Evolutionary conservation across 202 grass and related monocot species (phyloP).

Genomic region (Setaria italica): DNA sequence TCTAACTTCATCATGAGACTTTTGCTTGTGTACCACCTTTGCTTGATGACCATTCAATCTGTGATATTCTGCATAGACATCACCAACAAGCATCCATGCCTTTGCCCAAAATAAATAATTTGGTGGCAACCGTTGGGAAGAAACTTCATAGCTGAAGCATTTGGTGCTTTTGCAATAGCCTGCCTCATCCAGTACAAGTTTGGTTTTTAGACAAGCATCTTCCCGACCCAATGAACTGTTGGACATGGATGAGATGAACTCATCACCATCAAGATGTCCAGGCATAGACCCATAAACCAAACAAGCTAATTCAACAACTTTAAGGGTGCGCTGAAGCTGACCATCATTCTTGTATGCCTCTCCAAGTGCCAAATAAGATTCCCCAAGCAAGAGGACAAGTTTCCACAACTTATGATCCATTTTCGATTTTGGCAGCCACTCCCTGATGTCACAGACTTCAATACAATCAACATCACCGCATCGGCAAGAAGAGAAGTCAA

Average conservation of each 20-base stretch:
- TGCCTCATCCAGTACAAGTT: conserved; percentile 60
- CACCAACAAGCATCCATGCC: conserved; percentile 90
- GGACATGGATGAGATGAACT: conserved; percentile 93
- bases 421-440: conserved; percentile 96
- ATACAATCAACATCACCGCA: conserved; percentile 97
- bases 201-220: conserved; percentile 52
- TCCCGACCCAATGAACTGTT: conserved; percentile 48
- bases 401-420: conserved; percentile 99
- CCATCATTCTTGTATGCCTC: conserved; percentile 88
- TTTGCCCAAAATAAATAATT: conserved; percentile 91
- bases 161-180: conserved; percentile 44
- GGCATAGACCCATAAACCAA: conserved; percentile 97
- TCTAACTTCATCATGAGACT: conserved; percentile 57
- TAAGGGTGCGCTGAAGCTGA: conserved; percentile 78
- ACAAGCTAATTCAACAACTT: conserved; percentile 95
- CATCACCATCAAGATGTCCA: conserved; percentile 78
- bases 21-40: conserved; percentile 52
- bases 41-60: conserved; percentile 64
- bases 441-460: conserved; percentile 92
- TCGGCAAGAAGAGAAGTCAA: conserved; percentile 79
- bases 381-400: conserved; percentile 94
- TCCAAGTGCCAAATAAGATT: conserved; percentile 96
- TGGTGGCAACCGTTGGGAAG: conserved; percentile 50
- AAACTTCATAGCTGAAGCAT: conserved; percentile 49
- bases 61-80: conserved; percentile 90